Evolutionary conservation across 2,329 filamentous ascomycete genomes (phyloP).

Genomic region (Verticillium nubilum): DNA sequence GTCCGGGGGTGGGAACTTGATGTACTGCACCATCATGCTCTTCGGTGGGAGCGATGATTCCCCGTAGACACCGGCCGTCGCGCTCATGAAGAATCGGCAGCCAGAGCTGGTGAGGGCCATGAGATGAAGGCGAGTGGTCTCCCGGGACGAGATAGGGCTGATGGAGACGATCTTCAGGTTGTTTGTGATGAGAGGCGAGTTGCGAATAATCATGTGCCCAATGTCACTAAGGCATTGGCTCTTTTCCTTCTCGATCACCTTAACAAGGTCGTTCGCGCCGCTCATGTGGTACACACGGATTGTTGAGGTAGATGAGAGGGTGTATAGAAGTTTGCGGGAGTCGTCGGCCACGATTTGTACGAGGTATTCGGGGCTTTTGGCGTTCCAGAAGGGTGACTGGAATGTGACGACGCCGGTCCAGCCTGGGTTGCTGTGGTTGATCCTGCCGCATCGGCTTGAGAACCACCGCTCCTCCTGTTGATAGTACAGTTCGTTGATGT

Average conservation of each 20-base stretch:
- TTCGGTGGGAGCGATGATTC: slow-evolving; percentile 65
- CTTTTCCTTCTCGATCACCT: slow-evolving; percentile 62
- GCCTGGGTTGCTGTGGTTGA: slow-evolving; percentile 77
- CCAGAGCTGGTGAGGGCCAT: slow-evolving; percentile 89
- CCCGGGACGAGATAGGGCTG: slow-evolving; percentile 72
- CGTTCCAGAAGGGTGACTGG: slow-evolving; percentile 43
- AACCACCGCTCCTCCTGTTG: slow-evolving; percentile 99
- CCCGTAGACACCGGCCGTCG: slow-evolving; percentile 68
- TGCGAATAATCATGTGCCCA: slow-evolving; percentile 73
- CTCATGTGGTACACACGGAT: slow-evolving; percentile 91
- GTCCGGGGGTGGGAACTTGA: slow-evolving; percentile 78
- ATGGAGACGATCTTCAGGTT: slow-evolving; percentile 75
- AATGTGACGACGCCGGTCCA: slow-evolving; percentile 59
- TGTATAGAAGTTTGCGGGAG: slow-evolving; percentile 81
- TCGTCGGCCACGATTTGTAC: slow-evolving; percentile 83
- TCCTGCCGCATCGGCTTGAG: slow-evolving; percentile 76
- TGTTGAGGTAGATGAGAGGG: slow-evolving; percentile 79
- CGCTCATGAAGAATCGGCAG: slow-evolving; percentile 86
- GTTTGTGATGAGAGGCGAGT: slow-evolving; percentile 62
- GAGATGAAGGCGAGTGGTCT: slow-evolving; percentile 79
- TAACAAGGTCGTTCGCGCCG: slow-evolving; percentile 51
- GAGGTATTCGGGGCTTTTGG: slow-evolving; percentile 57
- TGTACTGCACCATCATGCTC: slow-evolving; percentile 96
- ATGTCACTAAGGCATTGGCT: slow-evolving; percentile 64
- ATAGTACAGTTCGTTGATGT: slow-evolving; percentile 91